Conservation (phyloP, 208 protist genomes). For the Histomonas meleagridis region DNA sequence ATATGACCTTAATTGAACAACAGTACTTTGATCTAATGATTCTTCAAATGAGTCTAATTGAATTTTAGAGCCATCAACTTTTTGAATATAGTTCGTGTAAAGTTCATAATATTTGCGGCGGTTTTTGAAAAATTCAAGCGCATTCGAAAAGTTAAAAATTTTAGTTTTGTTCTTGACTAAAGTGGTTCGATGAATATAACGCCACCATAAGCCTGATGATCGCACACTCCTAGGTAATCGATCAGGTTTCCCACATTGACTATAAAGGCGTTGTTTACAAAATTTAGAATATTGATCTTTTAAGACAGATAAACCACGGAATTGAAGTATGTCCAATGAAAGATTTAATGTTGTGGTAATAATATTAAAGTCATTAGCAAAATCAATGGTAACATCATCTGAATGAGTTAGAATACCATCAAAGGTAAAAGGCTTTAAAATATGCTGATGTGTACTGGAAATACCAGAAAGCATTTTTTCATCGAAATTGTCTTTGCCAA, state of each 20-base stretch:
- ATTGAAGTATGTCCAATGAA: not conserved
- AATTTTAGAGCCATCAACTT: too few species aligned
- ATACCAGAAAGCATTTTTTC: not conserved
- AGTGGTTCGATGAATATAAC: not conserved
- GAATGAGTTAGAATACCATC: not conserved
- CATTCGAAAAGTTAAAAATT: not conserved
- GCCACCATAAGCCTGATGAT: not conserved
- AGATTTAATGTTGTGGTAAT: not conserved
- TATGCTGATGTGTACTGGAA: not conserved
- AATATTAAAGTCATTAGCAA: not conserved
- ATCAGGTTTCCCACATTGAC: not conserved
- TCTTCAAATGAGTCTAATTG: too few species aligned
- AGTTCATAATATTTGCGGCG: not conserved
- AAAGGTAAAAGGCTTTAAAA: slow-evolving; percentile 14
- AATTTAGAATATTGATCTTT: not conserved
- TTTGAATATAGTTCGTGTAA: too few species aligned
- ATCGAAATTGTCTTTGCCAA: not conserved
- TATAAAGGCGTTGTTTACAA: not conserved
- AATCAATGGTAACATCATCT: not conserved
- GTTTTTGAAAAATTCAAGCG: not conserved
- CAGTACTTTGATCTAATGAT: too few species aligned
- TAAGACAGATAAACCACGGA: not conserved
- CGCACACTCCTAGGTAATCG: too few species aligned
- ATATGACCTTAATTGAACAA: too few species aligned
- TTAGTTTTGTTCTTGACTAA: not conserved